Conservation (phyloP, 2,329 filamentous ascomycete species). For the Ampelomyces quisqualis region DNA sequence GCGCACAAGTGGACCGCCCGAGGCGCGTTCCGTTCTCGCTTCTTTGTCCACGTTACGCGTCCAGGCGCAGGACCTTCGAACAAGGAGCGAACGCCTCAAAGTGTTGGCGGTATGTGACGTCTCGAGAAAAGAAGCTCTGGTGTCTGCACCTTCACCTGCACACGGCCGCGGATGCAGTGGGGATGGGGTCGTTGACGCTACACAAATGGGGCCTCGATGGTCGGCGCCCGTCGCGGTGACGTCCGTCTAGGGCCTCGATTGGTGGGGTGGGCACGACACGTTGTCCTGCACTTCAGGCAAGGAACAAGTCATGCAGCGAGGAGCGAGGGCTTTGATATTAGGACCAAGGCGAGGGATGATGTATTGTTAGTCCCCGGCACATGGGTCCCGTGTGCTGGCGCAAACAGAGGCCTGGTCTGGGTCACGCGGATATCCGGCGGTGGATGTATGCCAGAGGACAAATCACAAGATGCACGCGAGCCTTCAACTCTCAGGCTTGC, state of each 20-base stretch:
- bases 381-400: conserved; percentile 30
- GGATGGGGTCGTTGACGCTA: conserved; percentile 18
- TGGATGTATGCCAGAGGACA: conserved; percentile 22
- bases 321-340: conserved; percentile 2
- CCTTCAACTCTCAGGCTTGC: conserved; percentile 27
- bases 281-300: conserved; percentile 2
- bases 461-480: conserved; percentile 28
- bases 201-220: conserved; percentile 16
- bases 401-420: conserved; percentile 14
- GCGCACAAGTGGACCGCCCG: conserved; percentile 30
- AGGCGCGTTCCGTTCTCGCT: conserved; percentile 32
- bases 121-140: not conserved
- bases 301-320: conserved; percentile 3
- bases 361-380: conserved; percentile 10
- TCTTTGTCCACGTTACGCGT: conserved; percentile 24
- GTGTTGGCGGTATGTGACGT: not conserved
- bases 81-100: not conserved
- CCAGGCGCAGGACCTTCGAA: conserved; percentile 3
- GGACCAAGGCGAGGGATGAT: conserved; percentile 15
- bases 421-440: conserved; percentile 33
- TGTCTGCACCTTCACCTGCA: conserved; percentile 1
- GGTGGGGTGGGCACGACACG: conserved; percentile 10
- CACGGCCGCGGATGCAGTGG: conserved; percentile 15
- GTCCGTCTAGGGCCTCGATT: conserved; percentile 15
- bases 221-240: conserved; percentile 24